Evolutionary conservation across 2,329 filamentous ascomycete genomes (phyloP).

Genomic region (Tolypocladium nubicola): DNA sequence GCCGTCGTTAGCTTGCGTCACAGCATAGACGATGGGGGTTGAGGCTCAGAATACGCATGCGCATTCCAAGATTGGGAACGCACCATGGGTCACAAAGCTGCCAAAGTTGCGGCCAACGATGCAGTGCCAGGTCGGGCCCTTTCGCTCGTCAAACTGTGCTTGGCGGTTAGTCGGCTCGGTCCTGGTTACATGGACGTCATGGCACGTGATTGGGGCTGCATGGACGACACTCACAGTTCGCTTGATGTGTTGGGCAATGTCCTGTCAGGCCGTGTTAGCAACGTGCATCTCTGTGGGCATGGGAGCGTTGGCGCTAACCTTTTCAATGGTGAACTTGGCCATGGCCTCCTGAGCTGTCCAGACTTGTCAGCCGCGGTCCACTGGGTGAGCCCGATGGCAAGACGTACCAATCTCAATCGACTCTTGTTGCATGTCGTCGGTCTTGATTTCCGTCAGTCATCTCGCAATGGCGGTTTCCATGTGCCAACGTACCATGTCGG

Average conservation of each 20-base stretch:
- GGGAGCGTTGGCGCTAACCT: conserved; percentile 24
- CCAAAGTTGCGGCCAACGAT: conserved; percentile 98
- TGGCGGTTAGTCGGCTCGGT: not conserved
- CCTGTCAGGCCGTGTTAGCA: conserved; percentile 40
- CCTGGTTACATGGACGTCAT: not conserved
- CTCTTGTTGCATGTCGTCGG: conserved; percentile 94
- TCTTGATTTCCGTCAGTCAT: conserved; percentile 43
- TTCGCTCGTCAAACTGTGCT: conserved; percentile 81
- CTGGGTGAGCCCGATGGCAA: not conserved
- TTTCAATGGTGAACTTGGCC: conserved; percentile 52
- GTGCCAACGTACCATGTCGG: conserved; percentile 72
- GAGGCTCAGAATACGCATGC: not conserved
- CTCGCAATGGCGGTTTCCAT: not conserved
- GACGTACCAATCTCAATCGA: conserved; percentile 87
- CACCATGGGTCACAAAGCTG: conserved; percentile 97
- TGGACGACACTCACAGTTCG: conserved; percentile 53
- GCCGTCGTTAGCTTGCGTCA: not conserved
- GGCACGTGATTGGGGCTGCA: not conserved
- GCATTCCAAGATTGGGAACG: conserved; percentile 13
- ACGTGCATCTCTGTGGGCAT: not conserved
- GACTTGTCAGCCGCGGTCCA: conserved; percentile 13
- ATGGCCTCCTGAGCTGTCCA: conserved; percentile 49
- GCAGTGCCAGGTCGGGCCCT: conserved; percentile 98
- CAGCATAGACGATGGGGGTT: not conserved
- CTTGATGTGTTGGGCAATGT: conserved; percentile 94